These are phyloP conservation scores for Lanzia echinophila DNA, from an alignment of 2,329 filamentous ascomycete genomes.

Conservation along the genomic window DNA sequence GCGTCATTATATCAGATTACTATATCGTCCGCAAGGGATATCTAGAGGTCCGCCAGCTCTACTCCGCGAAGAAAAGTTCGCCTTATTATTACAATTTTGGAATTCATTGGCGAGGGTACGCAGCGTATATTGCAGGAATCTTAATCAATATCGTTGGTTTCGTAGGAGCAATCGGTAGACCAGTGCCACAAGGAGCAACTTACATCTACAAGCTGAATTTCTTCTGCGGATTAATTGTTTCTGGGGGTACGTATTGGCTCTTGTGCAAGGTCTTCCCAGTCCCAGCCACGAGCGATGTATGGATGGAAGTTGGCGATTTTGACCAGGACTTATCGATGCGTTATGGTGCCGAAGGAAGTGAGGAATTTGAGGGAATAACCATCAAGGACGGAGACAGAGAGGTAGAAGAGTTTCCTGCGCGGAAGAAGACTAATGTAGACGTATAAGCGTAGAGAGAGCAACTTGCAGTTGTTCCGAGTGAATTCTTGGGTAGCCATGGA, in stretches of 20 bases:
- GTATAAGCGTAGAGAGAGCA: neutral
- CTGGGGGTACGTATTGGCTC: conserved; percentile 58
- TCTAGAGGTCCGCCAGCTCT: conserved; percentile 70
- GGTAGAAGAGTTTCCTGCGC: neutral
- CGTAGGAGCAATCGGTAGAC: conserved; percentile 66
- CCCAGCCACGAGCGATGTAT: conserved; percentile 64
- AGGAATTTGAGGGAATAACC: conserved; percentile 1
- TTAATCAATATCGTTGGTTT: conserved; percentile 90
- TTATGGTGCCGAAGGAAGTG: conserved; percentile 21
- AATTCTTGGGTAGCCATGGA: no score
- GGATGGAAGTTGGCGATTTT: conserved; percentile 69
- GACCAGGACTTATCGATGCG: conserved; percentile 41
- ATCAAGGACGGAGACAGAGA: neutral
- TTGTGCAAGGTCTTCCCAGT: conserved; percentile 66
- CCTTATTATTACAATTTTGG: conserved; percentile 72
- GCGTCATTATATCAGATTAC: conserved; percentile 86
- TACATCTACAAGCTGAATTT: conserved; percentile 92
- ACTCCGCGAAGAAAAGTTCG: conserved; percentile 58
- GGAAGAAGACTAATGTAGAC: conserved; percentile 1
- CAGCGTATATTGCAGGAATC: conserved; percentile 75
- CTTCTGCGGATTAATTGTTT: conserved; percentile 75
- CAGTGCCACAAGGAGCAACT: conserved; percentile 68
- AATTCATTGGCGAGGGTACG: conserved; percentile 77
- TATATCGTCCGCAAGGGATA: conserved; percentile 80
- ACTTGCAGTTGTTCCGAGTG: no score